These are phyloP conservation scores for Pythium coloratum DNA, from an alignment of 352 stramenopile genomes.

Conservation along the genomic window DNA sequence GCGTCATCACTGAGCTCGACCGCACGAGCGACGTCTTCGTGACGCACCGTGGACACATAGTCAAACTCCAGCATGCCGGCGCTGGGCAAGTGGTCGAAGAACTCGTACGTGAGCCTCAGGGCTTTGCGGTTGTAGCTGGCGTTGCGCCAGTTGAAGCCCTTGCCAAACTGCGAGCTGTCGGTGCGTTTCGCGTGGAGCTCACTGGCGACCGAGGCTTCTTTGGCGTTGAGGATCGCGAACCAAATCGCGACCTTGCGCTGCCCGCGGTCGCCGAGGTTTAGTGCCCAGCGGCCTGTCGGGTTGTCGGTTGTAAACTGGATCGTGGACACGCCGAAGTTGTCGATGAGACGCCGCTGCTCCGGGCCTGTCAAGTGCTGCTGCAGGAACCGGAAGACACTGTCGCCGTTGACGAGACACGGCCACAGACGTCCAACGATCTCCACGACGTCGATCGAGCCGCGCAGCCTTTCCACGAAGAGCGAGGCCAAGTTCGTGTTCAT, in stretches of 20 bases:
- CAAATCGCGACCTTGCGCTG: conserved; percentile 68
- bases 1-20: conserved; percentile 39
- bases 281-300: conserved; percentile 56
- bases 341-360: conserved; percentile 61
- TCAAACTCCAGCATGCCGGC: conserved; percentile 70
- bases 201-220: conserved; percentile 29
- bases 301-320: conserved; percentile 68
- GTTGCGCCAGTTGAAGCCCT: conserved; percentile 64
- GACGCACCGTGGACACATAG: conserved; percentile 55
- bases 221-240: conserved; percentile 64
- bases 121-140: conserved; percentile 56
- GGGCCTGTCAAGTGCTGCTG: conserved; percentile 37
- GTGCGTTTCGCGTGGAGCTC: conserved; percentile 49
- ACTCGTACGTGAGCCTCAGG: conserved; percentile 51
- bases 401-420: conserved; percentile 57
- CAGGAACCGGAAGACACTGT: conserved; percentile 49
- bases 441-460: conserved; percentile 39
- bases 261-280: conserved; percentile 50
- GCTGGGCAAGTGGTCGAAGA: conserved; percentile 55
- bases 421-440: conserved; percentile 59
- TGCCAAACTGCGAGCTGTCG: conserved; percentile 61
- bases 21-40: conserved; percentile 38
- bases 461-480: conserved; percentile 45
- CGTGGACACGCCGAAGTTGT: conserved; percentile 39
- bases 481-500: conserved; percentile 41